phyloP scores from a whole-genome alignment of 345 rosid genomes.

The Limnanthes douglasii region DNA sequence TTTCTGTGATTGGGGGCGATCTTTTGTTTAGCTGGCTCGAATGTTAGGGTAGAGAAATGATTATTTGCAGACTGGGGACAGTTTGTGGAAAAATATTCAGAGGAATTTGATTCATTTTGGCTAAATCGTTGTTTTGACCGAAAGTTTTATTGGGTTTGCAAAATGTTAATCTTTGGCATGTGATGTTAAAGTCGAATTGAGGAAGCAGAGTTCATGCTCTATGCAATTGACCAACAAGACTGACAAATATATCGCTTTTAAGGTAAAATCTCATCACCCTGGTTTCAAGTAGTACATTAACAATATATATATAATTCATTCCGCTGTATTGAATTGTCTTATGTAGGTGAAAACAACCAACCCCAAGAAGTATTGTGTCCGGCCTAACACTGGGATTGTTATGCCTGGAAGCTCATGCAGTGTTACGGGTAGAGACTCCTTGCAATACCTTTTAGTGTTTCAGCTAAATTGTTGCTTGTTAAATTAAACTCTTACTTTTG shows the following conservation, averaged over 20 bases:
- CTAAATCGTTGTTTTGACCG: not conserved
- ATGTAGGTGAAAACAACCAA: slow-evolving; percentile 76
- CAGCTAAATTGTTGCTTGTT: slow-evolving; percentile 3
- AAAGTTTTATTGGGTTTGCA: not conserved
- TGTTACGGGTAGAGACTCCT: slow-evolving; percentile 34
- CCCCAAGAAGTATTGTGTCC: slow-evolving; percentile 73
- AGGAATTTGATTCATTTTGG: not conserved
- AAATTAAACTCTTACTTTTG: too few species aligned
- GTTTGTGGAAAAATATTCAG: not conserved
- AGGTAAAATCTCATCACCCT: slow-evolving; percentile 34
- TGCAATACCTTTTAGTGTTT: not conserved
- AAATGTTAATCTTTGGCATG: not conserved
- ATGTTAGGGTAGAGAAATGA: not conserved
- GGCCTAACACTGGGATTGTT: slow-evolving; percentile 71
- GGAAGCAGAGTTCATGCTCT: slow-evolving; percentile 70
- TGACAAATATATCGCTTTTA: slow-evolving; percentile 46
- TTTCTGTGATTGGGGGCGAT: not conserved
- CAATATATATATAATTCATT: too few species aligned
- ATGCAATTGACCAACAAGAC: slow-evolving; percentile 70
- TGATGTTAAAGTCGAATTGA: slow-evolving; percentile 50
- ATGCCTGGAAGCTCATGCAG: slow-evolving; percentile 43
- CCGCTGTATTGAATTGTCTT: not conserved
- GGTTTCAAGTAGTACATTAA: too few species aligned
- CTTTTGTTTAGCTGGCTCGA: slow-evolving; percentile 7
- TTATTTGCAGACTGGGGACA: not conserved